These are phyloP conservation scores for Pseudogymnoascus sp. DNA, from an alignment of 2,329 filamentous ascomycete species.

Conservation along the genomic window DNA sequence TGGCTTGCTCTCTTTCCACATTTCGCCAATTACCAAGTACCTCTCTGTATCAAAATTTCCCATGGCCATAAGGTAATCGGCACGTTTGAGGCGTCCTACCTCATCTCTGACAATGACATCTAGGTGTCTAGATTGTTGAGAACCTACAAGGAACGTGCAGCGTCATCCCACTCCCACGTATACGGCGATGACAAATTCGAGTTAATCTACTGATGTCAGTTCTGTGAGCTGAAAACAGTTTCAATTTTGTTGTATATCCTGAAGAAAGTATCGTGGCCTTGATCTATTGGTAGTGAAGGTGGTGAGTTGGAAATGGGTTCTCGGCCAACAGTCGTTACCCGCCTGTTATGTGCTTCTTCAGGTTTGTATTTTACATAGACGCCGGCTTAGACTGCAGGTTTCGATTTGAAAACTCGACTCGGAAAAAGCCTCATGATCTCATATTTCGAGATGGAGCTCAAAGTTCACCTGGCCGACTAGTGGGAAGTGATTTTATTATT, in stretches of 20 bases:
- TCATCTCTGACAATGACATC: not conserved
- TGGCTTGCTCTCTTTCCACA: not conserved
- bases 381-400: slow-evolving; percentile 17
- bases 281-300: not conserved
- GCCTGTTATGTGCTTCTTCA: not conserved
- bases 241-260: not conserved
- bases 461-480: not conserved
- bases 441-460: not conserved
- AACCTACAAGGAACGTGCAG: not conserved
- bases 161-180: not conserved
- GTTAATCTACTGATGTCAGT: not conserved
- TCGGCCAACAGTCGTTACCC: not conserved
- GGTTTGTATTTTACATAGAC: not conserved
- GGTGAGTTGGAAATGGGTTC: not conserved
- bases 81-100: not conserved
- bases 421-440: not conserved
- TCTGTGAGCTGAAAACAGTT: not conserved
- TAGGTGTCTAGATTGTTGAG: not conserved
- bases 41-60: not conserved
- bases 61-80: not conserved
- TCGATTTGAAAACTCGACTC: not conserved
- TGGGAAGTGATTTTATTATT: not conserved
- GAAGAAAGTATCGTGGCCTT: not conserved
- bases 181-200: not conserved
- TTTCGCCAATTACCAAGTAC: not conserved